A percentile compares a stretch with the other conserved stretches of the same genome.
These are phyloP conservation scores for Lactarius akahatsu DNA, from an alignment of 768 basidiomycete genomes.

Conservation along the genomic window DNA sequence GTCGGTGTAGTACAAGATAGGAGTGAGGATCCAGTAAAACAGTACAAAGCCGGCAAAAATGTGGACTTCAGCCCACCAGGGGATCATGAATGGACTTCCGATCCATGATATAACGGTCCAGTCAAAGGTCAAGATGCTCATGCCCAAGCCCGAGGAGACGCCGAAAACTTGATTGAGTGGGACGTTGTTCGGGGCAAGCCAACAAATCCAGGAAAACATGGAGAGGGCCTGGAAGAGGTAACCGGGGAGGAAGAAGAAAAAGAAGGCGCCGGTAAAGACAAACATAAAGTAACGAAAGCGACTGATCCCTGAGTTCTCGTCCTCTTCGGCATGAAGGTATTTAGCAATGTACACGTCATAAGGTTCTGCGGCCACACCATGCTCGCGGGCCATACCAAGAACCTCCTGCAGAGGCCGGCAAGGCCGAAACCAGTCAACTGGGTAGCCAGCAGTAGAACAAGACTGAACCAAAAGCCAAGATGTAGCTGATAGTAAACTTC, in stretches of 20 bases:
- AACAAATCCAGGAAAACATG: slow-evolving; percentile 88
- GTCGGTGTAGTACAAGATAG: slow-evolving; percentile 90
- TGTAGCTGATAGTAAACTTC: slow-evolving; percentile 70
- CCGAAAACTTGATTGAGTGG: slow-evolving; percentile 93
- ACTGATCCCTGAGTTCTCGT: slow-evolving; percentile 51
- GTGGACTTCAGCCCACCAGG: slow-evolving; percentile 98
- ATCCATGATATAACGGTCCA: slow-evolving; percentile 80
- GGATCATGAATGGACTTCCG: slow-evolving; percentile 71
- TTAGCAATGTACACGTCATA: slow-evolving; percentile 90
- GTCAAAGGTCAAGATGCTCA: slow-evolving; percentile 91
- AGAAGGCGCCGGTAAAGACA: slow-evolving; percentile 62
- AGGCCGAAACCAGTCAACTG: slow-evolving; percentile 93
- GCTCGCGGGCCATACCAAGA: slow-evolving; percentile 94
- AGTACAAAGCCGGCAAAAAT: slow-evolving; percentile 83
- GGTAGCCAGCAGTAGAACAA: slow-evolving; percentile 81
- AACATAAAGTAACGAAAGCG: slow-evolving; percentile 83
- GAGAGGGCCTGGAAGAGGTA: slow-evolving; percentile 89
- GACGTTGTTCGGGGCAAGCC: slow-evolving; percentile 81
- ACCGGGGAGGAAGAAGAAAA: slow-evolving; percentile 90
- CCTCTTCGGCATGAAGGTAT: slow-evolving; percentile 97
- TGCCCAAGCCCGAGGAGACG: slow-evolving; percentile 75
- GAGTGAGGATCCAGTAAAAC: slow-evolving; percentile 91
- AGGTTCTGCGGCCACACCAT: slow-evolving; percentile 99
- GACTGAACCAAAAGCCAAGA: slow-evolving; percentile 77
- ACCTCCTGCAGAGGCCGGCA: slow-evolving; percentile 84